Conservation (phyloP, 1,284 basidiomycete genomes). For the Trichosporon sp. region DNA sequence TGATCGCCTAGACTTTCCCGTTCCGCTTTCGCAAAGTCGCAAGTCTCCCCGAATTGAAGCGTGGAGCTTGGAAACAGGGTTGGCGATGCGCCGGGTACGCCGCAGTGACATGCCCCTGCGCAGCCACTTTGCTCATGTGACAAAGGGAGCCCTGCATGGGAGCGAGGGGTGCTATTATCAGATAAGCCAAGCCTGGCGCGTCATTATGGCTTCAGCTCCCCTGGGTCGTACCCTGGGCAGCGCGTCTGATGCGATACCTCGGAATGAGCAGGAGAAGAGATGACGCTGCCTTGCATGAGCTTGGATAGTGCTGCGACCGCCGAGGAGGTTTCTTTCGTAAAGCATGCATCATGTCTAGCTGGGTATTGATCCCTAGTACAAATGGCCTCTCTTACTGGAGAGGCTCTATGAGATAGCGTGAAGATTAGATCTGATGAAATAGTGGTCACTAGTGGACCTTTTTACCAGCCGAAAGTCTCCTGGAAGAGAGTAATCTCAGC, state of each 20-base stretch:
- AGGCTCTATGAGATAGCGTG: neutral
- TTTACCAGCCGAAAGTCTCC: constrained; percentile 34
- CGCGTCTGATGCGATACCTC: neutral
- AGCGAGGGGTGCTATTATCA: neutral
- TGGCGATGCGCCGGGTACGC: neutral
- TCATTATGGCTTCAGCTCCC: neutral
- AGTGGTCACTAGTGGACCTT: neutral
- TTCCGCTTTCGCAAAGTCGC: neutral
- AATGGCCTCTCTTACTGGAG: neutral
- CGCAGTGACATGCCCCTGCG: neutral
- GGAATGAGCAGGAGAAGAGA: neutral
- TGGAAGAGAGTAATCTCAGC: constrained; percentile 21
- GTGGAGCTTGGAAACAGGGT: too few relatives aligned
- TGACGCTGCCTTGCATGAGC: neutral
- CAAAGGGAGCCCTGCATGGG: too few relatives aligned
- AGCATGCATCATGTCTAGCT: neutral
- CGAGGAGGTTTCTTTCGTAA: neutral
- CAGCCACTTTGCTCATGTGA: too few relatives aligned
- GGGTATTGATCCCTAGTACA: neutral
- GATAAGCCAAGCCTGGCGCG: neutral
- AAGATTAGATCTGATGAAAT: neutral
- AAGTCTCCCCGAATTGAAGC: too few relatives aligned
- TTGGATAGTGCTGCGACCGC: too few relatives aligned
- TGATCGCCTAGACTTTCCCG: neutral
- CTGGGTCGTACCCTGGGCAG: neutral